Evolutionary conservation across 768 basidiomycete genomes (phyloP).

Genomic region (Auricularia heimuer): DNA sequence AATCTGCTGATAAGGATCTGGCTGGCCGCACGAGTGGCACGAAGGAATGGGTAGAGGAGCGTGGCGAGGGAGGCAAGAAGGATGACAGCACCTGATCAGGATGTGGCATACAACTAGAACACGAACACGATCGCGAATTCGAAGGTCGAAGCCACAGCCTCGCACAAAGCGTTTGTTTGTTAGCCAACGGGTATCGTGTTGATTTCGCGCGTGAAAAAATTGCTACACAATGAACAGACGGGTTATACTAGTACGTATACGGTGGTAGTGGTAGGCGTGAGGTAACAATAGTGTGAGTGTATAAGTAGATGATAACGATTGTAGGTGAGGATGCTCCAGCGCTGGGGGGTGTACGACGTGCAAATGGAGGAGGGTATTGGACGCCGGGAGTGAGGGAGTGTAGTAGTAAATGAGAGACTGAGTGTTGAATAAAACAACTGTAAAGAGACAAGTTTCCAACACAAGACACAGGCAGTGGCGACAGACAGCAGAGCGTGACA

Average conservation of each 20-base stretch:
- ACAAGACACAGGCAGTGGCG: background rate
- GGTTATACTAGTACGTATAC: background rate
- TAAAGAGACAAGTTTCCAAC: background rate
- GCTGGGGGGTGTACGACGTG: background rate
- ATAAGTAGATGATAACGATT: background rate
- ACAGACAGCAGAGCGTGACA: background rate
- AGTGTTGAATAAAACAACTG: background rate
- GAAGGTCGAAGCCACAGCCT: too few relatives aligned
- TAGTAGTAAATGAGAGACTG: background rate
- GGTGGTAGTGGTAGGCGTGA: background rate
- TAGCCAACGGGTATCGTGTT: background rate
- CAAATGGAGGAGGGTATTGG: background rate
- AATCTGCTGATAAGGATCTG: constrained; percentile 11
- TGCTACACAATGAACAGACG: background rate
- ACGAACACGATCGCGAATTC: too few relatives aligned
- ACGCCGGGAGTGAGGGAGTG: background rate
- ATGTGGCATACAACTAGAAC: too few relatives aligned
- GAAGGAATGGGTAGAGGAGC: constrained; percentile 23
- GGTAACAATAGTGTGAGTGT: background rate
- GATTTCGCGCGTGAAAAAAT: background rate
- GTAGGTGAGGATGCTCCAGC: background rate
- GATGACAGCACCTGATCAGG: background rate
- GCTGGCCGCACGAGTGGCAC: constrained; percentile 23
- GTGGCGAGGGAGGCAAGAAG: constrained; percentile 20
- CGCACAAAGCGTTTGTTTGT: background rate